phyloP scores from a whole-genome alignment of 495 filamentous ascomycete genomes.

The Tuber microsphaerosporum region DNA sequence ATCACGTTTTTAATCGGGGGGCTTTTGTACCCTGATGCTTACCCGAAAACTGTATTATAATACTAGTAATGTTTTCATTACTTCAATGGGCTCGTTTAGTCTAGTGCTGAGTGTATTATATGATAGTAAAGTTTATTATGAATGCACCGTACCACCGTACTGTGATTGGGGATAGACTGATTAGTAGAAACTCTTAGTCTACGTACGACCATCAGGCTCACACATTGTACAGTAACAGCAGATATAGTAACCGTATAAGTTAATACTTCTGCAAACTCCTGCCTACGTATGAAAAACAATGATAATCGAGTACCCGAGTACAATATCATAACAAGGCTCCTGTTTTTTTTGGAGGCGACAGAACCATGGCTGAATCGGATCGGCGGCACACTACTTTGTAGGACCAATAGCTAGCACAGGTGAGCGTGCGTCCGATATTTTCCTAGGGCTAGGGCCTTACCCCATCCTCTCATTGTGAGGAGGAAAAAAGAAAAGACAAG shows the following conservation, averaged over 20 bases:
- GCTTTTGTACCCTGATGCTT: neutral
- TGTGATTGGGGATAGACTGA: neutral
- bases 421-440: conserved; percentile 4
- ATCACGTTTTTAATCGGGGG: neutral
- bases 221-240: neutral
- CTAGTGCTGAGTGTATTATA: neutral
- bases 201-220: neutral
- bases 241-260: neutral
- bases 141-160: neutral
- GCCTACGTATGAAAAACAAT: neutral
- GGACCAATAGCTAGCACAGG: conserved; percentile 10
- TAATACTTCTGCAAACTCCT: neutral
- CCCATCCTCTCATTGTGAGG: neutral
- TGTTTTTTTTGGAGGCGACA: neutral
- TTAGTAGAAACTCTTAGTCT: neutral
- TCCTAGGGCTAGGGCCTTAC: conserved; percentile 24
- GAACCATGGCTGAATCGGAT: conserved; percentile 10
- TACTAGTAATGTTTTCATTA: neutral
- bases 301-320: neutral
- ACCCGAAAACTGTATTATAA: neutral
- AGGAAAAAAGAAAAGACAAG: neutral
- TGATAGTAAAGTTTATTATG: neutral
- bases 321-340: neutral
- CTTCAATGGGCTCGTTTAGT: neutral
- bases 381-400: neutral